Evolutionary conservation across 2,329 filamentous ascomycete species (phyloP).

Genomic region (Fusarium nematophilum): DNA sequence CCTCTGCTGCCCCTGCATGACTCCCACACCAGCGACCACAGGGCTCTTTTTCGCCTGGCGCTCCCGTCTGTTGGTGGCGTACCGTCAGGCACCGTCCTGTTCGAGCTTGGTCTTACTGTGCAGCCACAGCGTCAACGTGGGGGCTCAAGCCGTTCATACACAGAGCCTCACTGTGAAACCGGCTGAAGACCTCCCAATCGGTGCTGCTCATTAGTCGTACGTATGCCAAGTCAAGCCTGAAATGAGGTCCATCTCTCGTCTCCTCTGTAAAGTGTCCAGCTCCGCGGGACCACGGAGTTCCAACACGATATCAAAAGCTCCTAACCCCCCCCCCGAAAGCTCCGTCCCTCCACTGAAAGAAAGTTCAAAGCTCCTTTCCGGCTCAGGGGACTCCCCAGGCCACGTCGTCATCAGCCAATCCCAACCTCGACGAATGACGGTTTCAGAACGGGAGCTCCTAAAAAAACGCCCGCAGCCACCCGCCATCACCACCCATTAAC

Average conservation of each 20-base stretch:
- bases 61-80: conserved; percentile 9
- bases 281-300: background rate
- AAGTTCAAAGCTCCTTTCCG: background rate
- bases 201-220: too few relatives aligned
- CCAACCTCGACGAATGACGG: conserved; percentile 16
- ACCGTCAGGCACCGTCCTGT: conserved; percentile 34
- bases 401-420: conserved; percentile 30
- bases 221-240: too few relatives aligned
- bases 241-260: too few relatives aligned
- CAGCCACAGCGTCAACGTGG: conserved; percentile 17
- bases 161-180: conserved; percentile 38
- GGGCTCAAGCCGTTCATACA: conserved; percentile 16
- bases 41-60: background rate
- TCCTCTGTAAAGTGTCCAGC: background rate
- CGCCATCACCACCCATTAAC: conserved; percentile 13
- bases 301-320: background rate
- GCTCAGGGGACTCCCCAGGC: conserved; percentile 1
- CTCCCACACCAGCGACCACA: conserved; percentile 15
- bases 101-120: conserved; percentile 21
- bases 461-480: conserved; percentile 38
- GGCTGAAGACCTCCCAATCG: background rate
- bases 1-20: conserved; percentile 32
- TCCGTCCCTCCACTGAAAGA: background rate
- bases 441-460: conserved; percentile 27
- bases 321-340: background rate